Base-by-base conservation (phyloP, 345 rosid species). In the Eucalyptus pauciflora region DNA sequence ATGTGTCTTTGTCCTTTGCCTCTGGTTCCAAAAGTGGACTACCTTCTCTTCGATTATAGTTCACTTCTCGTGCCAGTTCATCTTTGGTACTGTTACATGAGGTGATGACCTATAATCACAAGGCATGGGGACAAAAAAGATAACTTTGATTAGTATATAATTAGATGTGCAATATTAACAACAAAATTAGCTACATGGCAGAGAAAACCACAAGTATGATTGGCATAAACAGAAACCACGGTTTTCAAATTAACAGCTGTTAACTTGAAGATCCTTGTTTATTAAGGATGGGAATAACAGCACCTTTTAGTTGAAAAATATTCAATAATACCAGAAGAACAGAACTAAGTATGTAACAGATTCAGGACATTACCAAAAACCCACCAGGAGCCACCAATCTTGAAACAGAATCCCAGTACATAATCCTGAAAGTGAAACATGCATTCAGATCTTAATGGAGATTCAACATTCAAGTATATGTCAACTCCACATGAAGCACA, bases 341-440 rank as follows among this genome's bases (percentile, higher is more conserved):
- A 71, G 14, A 37, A 71, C 46, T 37, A 71, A 8, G 10, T 33
- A 71, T 18, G 13, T 18, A 71, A 71, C 46, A 71, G 81, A 71
- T 71, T 71, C 81, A 71, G 81, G 81, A 71, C 48, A 54, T 92
- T 94, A 97, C 99, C 92, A 95, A 85, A 92, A 97, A 87, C 56
- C 99, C 99, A 88, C 97, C 96, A 69, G 94, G 92, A 86, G 96
- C 93, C 92, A 95, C 94, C 92, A 98, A 89, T 94, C 94, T 98
- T 37, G 99, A 92, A 89, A 98, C 96, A 31, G 98, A 92, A 89
- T 96, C 97, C 99, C 99, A 98, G 62, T 93, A 97, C 95, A 97
- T 94, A 91, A 95, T 93, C 93, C 99, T 98, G 92, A 89, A n/a
- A 87, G 64, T 4, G 51, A 48, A 48, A 67, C n/a, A 48, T 62